Conservation (phyloP, 2,329 filamentous ascomycete species). For the Lasiodiplodia theobromae region DNA sequence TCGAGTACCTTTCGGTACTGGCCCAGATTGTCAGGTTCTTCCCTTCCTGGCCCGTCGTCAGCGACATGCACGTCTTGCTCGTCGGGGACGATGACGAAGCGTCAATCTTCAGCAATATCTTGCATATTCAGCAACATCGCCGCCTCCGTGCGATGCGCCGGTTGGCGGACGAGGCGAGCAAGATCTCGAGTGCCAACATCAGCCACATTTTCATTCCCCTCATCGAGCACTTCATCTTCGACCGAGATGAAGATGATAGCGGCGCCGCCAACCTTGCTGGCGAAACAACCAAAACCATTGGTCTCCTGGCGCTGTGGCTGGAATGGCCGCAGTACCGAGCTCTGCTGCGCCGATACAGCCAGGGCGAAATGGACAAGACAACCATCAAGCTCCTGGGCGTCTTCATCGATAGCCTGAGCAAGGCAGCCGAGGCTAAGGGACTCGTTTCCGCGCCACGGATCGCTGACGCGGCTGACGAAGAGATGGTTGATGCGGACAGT, state of each 20-base stretch:
- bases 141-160: constrained; percentile 84
- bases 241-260: constrained; percentile 76
- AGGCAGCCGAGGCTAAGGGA: constrained; percentile 53
- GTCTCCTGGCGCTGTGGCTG: constrained; percentile 74
- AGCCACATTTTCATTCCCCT: constrained; percentile 89
- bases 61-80: constrained; percentile 76
- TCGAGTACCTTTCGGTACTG: constrained; percentile 81
- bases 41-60: constrained; percentile 72
- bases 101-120: constrained; percentile 90
- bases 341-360: constrained; percentile 82
- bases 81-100: constrained; percentile 76
- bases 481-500: constrained; percentile 29
- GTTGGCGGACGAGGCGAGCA: constrained; percentile 72
- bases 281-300: constrained; percentile 83
- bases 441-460: constrained; percentile 40
- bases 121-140: constrained; percentile 87
- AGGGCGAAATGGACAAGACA: constrained; percentile 84
- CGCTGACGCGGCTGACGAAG: constrained; percentile 38
- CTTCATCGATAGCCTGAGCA: constrained; percentile 77
- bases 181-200: constrained; percentile 78
- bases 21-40: constrained; percentile 78
- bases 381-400: constrained; percentile 82
- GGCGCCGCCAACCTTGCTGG: constrained; percentile 83
- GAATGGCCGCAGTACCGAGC: constrained; percentile 92
- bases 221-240: constrained; percentile 92